Evolutionary conservation across 1,284 basidiomycete genomes (phyloP).

Genomic region (Malassezia furfur): DNA sequence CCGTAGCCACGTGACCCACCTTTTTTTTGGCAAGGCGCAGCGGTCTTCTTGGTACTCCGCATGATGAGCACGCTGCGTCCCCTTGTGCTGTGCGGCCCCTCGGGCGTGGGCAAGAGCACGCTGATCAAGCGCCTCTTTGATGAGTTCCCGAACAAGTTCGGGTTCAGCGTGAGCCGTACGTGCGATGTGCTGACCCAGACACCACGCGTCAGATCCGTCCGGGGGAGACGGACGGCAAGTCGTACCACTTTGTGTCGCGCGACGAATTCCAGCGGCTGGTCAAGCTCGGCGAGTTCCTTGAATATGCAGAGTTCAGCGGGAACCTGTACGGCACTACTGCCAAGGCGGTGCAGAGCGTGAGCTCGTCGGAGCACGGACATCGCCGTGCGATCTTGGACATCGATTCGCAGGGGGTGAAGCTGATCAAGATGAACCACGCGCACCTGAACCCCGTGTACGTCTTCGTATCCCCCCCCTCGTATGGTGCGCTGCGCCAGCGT

Average conservation of each 20-base stretch:
- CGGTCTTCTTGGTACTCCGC: no score
- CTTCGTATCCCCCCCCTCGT: conserved; percentile 81
- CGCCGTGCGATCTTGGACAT: conserved; percentile 85
- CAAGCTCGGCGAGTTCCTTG: conserved; percentile 54
- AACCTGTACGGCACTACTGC: conserved; percentile 86
- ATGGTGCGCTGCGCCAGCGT: conserved; percentile 53
- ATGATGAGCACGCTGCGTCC: conserved; percentile 49
- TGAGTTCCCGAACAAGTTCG: conserved; percentile 74
- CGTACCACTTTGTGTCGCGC: conserved; percentile 56
- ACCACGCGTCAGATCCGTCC: conserved; percentile 78
- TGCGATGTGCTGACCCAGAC: conserved; percentile 55
- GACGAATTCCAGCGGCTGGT: conserved; percentile 54
- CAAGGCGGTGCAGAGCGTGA: conserved; percentile 56
- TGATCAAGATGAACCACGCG: conserved; percentile 65
- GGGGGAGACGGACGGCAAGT: conserved; percentile 67
- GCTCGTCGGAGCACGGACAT: conserved; percentile 49
- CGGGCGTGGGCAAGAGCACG: conserved; percentile 89
- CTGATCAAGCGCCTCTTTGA: conserved; percentile 73
- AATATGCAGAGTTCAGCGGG: conserved; percentile 69
- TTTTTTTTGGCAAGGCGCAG: neutral
- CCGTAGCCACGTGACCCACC: neutral
- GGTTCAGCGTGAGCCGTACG: conserved; percentile 82
- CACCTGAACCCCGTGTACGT: conserved; percentile 75
- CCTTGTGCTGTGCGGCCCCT: conserved; percentile 70
- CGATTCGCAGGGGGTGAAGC: conserved; percentile 61